Conservation (phyloP, 768 basidiomycete genomes). For the Phaffia australis region DNA sequence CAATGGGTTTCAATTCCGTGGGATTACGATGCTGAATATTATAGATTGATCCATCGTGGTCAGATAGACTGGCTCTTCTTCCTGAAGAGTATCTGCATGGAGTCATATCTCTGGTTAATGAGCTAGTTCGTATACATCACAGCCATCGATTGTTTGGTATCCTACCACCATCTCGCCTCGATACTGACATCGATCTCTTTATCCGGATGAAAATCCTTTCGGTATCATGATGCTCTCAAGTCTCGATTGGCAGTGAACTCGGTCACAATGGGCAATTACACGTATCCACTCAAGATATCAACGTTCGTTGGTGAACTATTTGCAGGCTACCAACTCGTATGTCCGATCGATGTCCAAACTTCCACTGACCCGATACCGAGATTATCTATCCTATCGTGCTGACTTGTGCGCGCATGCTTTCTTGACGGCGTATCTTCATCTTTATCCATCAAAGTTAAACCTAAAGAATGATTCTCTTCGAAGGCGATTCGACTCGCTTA, state of each 20-base stretch:
- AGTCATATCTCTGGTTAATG: slow-evolving; percentile 37
- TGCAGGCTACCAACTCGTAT: slow-evolving; percentile 37
- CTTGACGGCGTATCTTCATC: neutral
- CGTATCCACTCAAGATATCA: slow-evolving; percentile 38
- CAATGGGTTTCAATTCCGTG: too few species aligned
- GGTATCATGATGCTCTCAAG: slow-evolving; percentile 19
- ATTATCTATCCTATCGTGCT: neutral
- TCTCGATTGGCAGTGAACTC: slow-evolving; percentile 38
- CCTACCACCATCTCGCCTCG: neutral
- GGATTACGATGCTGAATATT: neutral
- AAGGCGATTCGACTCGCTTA: slow-evolving; percentile 40
- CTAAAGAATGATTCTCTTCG: slow-evolving; percentile 42
- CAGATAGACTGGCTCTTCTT: slow-evolving; percentile 35
- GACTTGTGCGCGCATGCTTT: neutral
- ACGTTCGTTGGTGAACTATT: slow-evolving; percentile 42
- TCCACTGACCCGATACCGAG: neutral
- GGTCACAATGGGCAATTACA: slow-evolving; percentile 41
- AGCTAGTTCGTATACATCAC: slow-evolving; percentile 31
- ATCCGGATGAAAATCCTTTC: too few species aligned
- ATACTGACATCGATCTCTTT: neutral
- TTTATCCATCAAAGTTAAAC: slow-evolving; percentile 34
- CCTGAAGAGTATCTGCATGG: slow-evolving; percentile 43
- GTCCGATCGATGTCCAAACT: neutral
- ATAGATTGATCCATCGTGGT: slow-evolving; percentile 31
- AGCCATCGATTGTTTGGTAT: too few species aligned